These are phyloP conservation scores for Sesbania bispinosa DNA, from an alignment of 306 rosid species.

Conservation along the genomic window DNA sequence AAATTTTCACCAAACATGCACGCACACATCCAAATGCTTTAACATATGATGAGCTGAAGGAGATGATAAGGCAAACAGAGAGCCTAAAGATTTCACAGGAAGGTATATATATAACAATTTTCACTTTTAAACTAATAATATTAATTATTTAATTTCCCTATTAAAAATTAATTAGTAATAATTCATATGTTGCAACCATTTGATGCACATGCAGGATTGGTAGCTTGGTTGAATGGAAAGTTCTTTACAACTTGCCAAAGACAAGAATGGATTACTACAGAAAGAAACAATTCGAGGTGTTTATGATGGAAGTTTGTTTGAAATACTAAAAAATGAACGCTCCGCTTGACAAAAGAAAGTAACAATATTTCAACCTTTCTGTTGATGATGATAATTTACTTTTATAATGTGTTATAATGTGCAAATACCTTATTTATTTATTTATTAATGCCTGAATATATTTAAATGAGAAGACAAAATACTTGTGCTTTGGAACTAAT, in stretches of 20 bases:
- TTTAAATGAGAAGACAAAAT: too few species aligned
- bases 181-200: background rate
- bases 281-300: slow-evolving; percentile 57
- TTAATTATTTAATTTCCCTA: too few species aligned
- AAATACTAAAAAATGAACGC: slow-evolving; percentile 45
- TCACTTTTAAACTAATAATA: background rate
- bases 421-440: too few species aligned
- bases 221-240: slow-evolving; percentile 57
- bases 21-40: slow-evolving; percentile 47
- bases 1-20: slow-evolving; percentile 62
- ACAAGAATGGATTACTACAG: slow-evolving; percentile 58
- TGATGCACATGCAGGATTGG: slow-evolving; percentile 42
- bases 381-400: background rate
- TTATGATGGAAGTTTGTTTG: slow-evolving; percentile 85
- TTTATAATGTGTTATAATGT: background rate
- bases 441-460: too few species aligned
- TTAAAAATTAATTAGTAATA: background rate
- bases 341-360: slow-evolving; percentile 30
- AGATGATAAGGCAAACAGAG: slow-evolving; percentile 50
- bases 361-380: too few species aligned
- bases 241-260: slow-evolving; percentile 69
- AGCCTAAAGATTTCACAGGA: slow-evolving; percentile 56
- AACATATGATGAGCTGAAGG: slow-evolving; percentile 55
- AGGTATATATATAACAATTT: slow-evolving; percentile 42
- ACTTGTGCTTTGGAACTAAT: too few species aligned